These are phyloP conservation scores for Diaporthe longicolla DNA, from an alignment of 2,329 filamentous ascomycete species.

Conservation along the genomic window DNA sequence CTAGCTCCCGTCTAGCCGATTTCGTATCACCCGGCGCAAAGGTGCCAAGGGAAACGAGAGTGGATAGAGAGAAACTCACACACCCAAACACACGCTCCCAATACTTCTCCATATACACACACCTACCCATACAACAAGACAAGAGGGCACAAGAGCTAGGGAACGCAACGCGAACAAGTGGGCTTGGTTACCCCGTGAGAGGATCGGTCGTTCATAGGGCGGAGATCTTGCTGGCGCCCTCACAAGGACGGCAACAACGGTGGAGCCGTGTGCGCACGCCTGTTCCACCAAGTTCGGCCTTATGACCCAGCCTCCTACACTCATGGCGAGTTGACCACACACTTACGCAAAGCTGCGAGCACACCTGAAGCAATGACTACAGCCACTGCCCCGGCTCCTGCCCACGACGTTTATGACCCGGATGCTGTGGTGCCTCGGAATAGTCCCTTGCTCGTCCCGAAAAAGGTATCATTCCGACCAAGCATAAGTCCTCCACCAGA, in stretches of 20 bases:
- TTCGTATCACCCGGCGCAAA: constrained; percentile 30
- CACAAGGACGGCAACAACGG: neutral
- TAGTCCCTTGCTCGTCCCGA: constrained; percentile 56
- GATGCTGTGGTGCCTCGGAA: constrained; percentile 59
- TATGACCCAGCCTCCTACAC: constrained; percentile 35
- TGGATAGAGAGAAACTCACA: neutral
- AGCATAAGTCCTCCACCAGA: constrained; percentile 65
- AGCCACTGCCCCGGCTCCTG: constrained; percentile 53
- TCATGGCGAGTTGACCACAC: constrained; percentile 52
- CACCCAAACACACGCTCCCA: neutral
- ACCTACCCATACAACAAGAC: neutral
- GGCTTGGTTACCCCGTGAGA: constrained; percentile 4
- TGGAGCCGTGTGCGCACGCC: constrained; percentile 35
- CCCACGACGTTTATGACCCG: constrained; percentile 59
- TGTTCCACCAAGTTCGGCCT: constrained; percentile 29
- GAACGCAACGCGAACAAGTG: neutral
- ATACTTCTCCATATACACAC: neutral
- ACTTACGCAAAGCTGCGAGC: constrained; percentile 49
- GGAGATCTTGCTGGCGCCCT: neutral
- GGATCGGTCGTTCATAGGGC: neutral
- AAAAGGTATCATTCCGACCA: constrained; percentile 61
- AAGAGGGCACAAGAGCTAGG: constrained; percentile 30
- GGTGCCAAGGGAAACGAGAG: constrained; percentile 17
- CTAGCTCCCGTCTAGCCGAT: constrained; percentile 2
- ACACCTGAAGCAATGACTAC: constrained; percentile 57